A percentile compares a stretch with the other conserved stretches of the same genome.
These are phyloP conservation scores for Daphne laureola DNA, from an alignment of 441 rosid genomes.

Conservation along the genomic window DNA sequence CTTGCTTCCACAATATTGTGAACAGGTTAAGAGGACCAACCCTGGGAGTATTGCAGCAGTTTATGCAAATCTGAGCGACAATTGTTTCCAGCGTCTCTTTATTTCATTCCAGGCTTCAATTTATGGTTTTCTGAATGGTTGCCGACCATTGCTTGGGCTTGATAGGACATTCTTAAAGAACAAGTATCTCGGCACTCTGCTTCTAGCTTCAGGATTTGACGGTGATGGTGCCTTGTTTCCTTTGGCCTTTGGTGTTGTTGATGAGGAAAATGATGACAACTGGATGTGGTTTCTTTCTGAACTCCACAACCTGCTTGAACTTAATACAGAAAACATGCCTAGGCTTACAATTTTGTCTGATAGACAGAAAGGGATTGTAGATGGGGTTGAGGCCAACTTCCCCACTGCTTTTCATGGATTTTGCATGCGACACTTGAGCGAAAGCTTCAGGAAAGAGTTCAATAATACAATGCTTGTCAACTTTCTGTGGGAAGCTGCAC, in stretches of 20 bases:
- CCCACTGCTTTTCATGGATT: constrained; percentile 96
- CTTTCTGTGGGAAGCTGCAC: constrained; percentile 92
- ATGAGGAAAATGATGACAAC: constrained; percentile 88
- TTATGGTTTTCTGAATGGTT: constrained; percentile 84
- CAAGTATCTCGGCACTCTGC: constrained; percentile 85
- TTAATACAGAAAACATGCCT: constrained; percentile 94
- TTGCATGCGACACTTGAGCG: constrained; percentile 91
- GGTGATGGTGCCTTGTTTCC: constrained; percentile 93
- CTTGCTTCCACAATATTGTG: constrained; percentile 84
- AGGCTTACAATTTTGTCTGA: constrained; percentile 91
- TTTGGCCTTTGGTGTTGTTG: constrained; percentile 85
- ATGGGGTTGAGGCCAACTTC: constrained; percentile 85
- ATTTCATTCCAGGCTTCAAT: constrained; percentile 93
- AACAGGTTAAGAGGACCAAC: constrained; percentile 78
- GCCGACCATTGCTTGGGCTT: constrained; percentile 87
- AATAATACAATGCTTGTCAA: constrained; percentile 83
- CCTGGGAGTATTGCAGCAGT: constrained; percentile 90
- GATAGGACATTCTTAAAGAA: constrained; percentile 81
- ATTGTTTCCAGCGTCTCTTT: constrained; percentile 88
- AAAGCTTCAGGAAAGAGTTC: constrained; percentile 88
- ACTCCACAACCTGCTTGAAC: constrained; percentile 83
- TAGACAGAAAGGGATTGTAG: constrained; percentile 79
- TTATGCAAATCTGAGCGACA: constrained; percentile 58
- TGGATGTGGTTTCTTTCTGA: constrained; percentile 99
- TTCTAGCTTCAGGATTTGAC: constrained; percentile 87